phyloP scores from a whole-genome alignment of 148 eudicot genomes.

The Vaccinium darrowii region DNA sequence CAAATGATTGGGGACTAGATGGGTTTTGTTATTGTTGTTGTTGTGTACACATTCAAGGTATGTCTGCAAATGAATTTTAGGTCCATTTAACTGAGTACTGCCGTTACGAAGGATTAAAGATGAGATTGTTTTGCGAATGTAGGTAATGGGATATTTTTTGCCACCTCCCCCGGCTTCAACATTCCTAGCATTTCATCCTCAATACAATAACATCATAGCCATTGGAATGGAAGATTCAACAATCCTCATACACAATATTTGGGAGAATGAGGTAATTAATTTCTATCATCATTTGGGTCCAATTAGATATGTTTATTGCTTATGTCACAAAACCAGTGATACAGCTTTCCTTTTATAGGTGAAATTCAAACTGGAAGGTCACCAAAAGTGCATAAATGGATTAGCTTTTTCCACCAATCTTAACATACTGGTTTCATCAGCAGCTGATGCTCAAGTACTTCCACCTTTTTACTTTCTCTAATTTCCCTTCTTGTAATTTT shows the following conservation, averaged over 20 bases:
- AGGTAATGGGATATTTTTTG: constrained; percentile 23
- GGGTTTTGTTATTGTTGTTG: too few relatives aligned
- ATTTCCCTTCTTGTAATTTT: not conserved
- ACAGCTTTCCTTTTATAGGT: constrained; percentile 38
- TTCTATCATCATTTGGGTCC: not conserved
- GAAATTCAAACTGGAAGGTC: constrained; percentile 69
- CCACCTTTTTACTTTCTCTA: not conserved
- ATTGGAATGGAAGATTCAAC: constrained; percentile 27
- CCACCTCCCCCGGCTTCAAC: too few relatives aligned
- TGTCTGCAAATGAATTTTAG: not conserved
- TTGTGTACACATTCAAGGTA: constrained; percentile 75
- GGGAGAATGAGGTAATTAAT: constrained; percentile 74
- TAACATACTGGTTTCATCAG: constrained; percentile 76
- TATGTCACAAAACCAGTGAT: not conserved
- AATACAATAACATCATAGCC: too few relatives aligned
- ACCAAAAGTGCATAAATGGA: constrained; percentile 77
- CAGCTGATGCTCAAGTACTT: constrained; percentile 88
- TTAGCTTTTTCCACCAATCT: constrained; percentile 72
- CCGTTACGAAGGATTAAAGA: not conserved
- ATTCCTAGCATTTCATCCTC: too few relatives aligned
- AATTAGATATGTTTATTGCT: not conserved
- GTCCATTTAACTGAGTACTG: not conserved
- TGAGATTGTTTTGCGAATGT: constrained; percentile 21
- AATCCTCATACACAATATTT: constrained; percentile 60
- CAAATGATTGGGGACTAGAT: too few relatives aligned